Base-by-base conservation (phyloP, 2,329 filamentous ascomycete genomes). In the Teratosphaeria pseudoeucalypti region DNA sequence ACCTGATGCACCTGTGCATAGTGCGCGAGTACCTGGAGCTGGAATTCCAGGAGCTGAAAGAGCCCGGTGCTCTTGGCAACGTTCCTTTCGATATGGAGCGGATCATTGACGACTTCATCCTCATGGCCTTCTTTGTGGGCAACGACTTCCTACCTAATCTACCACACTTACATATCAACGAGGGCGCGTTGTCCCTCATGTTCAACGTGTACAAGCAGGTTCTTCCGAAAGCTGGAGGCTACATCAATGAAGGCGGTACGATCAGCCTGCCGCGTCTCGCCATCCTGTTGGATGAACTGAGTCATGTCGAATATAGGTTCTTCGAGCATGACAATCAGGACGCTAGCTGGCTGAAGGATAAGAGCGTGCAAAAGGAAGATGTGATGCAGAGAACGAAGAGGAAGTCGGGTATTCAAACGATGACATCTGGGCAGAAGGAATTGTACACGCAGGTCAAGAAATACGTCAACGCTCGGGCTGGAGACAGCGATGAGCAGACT, bases 91-190 rank as follows among this genome's bases (percentile, higher is more conserved):
- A 99, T 71, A 87, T 99, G 81, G 94, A 99, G 78, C 85, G 88
- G 64, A 85, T 99, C 70, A 97, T 99, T 77, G 94, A 99, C 73
- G 94, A 99, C 79, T 99, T 99, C 75, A 97, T 99, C 72, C 83
- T 99, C 62, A 96, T 99, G 91, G 92, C 92, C 55, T 99, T 99
- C 78, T 99, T 99, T 74, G 90, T 99, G 69, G 94, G 94, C 72
- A 99, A 99, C 75, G 94, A 99, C 82, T 99, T 99, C 78, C 82
- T 99, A 74, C 94, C 94, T 2, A 96, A 99, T 75, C 81, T 99
- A 60, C 95, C 95, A 5, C 90, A 95, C 70, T 77, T 99, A 65
- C 94, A 99, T 75, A 99, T 99, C 76, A 99, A 99, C 75, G 95
- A 99, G 75, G 95, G 94, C 65, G 94, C 95, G 26, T 78, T 99